Base-by-base conservation (phyloP, 192 early-diverging fungal genomes). In the Ambispora gerdemannii region DNA sequence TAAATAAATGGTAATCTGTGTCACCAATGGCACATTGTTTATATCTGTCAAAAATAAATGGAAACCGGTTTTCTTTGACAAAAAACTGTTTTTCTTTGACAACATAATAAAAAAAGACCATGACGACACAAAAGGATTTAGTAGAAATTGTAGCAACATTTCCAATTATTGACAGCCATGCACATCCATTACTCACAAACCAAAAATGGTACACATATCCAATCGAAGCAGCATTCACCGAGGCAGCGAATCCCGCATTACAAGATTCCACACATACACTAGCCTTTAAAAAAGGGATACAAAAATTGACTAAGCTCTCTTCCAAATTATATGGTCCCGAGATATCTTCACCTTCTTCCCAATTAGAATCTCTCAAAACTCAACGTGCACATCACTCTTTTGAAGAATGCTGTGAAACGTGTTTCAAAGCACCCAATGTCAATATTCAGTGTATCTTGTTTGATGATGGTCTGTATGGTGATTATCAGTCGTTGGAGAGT, bases 141-240 rank as follows among this genome's bases (percentile, higher is more conserved):
- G n/a, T n/a, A n/a, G n/a, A n/a, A n/a, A n/a, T n/a, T n/a, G n/a
- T n/a, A n/a, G n/a, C n/a, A n/a, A n/a, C n/a, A n/a, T 66, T 50
- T 52, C 65, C 65, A 47, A 32, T 67, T 13, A 53, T 67, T 53
- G 65, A 67, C 19, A 67, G 35, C 50, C 65, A 67, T 34, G 27
- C 30, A 34, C 65, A 67, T 53, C 47, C 47, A 34, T 19, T 67
- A 24, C 33, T 53, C 22, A 51, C 22, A 3, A 47, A 34, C 4
- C 30, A 33, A 32, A 17, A 27, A 32, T 53, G 27, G 8, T 33
- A 24, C 8, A 15, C 28, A 24, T 67, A 4, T 38, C 50, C 65
- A 1, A 35, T 67, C 24, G 65, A 53, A 35, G 17, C 19, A 15
- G 47, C 27, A 20, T 67, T 67, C 25, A 47, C 65, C 6, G 65